Evolutionary conservation across 352 stramenopile genomes (phyloP), one percentile per base, ranked within the genome.

Genomic region (Lagenidium giganteum): DNA sequence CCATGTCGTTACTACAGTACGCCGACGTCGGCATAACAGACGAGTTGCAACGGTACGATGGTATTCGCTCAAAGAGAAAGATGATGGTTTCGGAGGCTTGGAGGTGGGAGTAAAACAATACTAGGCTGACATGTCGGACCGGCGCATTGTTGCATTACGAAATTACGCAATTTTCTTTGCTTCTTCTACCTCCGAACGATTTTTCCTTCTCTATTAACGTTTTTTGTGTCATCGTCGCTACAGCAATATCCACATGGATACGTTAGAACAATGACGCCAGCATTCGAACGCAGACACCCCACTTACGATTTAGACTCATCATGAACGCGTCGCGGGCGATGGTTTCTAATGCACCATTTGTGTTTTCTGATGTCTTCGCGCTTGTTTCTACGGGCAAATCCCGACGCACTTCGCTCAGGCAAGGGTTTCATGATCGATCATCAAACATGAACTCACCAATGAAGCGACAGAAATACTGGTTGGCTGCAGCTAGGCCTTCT

Each of bases 351-450:
- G 81, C 81, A 26, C 78, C 77, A 41, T 89, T 91, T 16, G 79
- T 93, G 57, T 93, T 93, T 30, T 91, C 75, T 8, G 74, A 91
- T 18, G 81, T 93, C 60, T 93, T 93, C 11, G 81, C 81, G 80
- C 81, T 93, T 40, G 81, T 93, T 79, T 93, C 80, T 92, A 46
- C 38, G 54, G 30, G n/a, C 13, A 6, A 50, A 18, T 37, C 11
- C 33, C 20, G 34, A 28, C 23, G 13, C 28, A 25, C 32, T 20
- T n/a, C n/a, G n/a, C n/a, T n/a, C n/a, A n/a, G n/a, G n/a, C n/a
- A n/a, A n/a, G n/a, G n/a, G n/a, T n/a, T n/a, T n/a, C n/a, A n/a
- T n/a, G n/a, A n/a, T n/a, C n/a, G n/a, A n/a, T n/a, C n/a, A 40
- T 13, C 3, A 37, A 28, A 7, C 7, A 20, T 25, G 2, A 7